Conservation (phyloP, 2,329 filamentous ascomycete genomes). For the Fusarium longipes region DNA sequence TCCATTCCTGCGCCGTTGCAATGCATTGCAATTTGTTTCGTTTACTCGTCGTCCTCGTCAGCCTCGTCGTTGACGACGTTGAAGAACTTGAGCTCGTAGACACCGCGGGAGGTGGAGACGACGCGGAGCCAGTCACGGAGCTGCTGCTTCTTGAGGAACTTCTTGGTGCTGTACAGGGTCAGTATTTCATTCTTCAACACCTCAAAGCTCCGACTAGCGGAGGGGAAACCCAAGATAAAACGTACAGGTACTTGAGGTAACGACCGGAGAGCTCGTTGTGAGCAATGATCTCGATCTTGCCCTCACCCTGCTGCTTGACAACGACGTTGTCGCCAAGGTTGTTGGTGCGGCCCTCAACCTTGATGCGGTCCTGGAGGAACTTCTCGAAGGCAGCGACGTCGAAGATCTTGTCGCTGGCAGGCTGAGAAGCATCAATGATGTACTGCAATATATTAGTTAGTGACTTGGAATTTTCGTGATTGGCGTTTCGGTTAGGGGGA, state of each 20-base stretch:
- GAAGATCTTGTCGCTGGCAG: constrained; percentile 99
- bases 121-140: constrained; percentile 99
- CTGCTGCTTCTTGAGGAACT: constrained; percentile 99
- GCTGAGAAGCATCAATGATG: constrained; percentile 99
- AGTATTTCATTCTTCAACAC: not conserved
- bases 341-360: constrained; percentile 97
- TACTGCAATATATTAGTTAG: constrained; percentile 67
- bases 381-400: constrained; percentile 98
- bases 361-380: constrained; percentile 99
- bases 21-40: constrained; percentile 45
- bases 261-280: constrained; percentile 98
- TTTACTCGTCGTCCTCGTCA: constrained; percentile 99
- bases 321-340: constrained; percentile 95
- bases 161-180: constrained; percentile 82
- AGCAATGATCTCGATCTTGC: constrained; percentile 97
- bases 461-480: not conserved
- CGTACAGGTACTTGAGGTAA: constrained; percentile 99
- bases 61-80: constrained; percentile 99
- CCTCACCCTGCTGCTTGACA: constrained; percentile 91
- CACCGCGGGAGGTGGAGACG: constrained; percentile 96
- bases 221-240: constrained; percentile 39
- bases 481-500: not conserved
- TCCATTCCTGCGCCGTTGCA: constrained; percentile 47
- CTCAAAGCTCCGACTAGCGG: not conserved
- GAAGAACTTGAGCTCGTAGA: constrained; percentile 99